Base-by-base conservation (phyloP, 106 monocot genomes). In the Allium fistulosum region DNA sequence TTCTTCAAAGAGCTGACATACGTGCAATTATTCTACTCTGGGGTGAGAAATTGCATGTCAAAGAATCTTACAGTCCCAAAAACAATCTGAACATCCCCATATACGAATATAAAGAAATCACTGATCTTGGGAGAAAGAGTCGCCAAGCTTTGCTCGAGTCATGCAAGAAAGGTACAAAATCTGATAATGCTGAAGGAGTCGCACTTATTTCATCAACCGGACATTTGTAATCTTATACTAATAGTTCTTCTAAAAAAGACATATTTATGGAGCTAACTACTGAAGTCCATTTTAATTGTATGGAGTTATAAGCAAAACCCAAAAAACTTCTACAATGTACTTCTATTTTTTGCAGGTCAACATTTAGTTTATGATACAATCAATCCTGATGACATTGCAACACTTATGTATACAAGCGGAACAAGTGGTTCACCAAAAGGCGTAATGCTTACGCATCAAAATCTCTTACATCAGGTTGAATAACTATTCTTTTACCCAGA, bases 391-490 rank as follows among this genome's bases (percentile, higher is more conserved):
- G 96, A 97, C 73, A 74, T 92, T 65, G 86, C 88, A 53, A 89
- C 96, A 11, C 69, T 97, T 45, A 92, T 97, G 76, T 97, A 97
- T 75, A 97, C 96, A 58, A 97, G 96, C 72, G 92, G 96, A 82
- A 97, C 96, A 58, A 89, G 86, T 80, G 92, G 86, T 13, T 80
- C 72, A 2, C 92, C 92, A 17, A 97, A 97, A 80, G 96, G 92
- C 74, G 92, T 97, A 12, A 92, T 97, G 88, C 88, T 97, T 61
- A 88, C 96, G 61, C 96, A 97, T 71, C 59, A 65, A 58, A 97
- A 97, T 75, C 73, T 97, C 37, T 86, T 97, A 74, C 91, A 88
- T 76, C 96, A 96, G 96, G 92, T 96, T 47, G 58, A 72, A 71
- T 9, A 49, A 61, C 6, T 58, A 47, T 53, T 58, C 27, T 62